Percentiles rank a stretch among this genome's conserved stretches.
Conservation (phyloP, 805 yeast genomes). For the Lachancea dasiensis region DNA sequence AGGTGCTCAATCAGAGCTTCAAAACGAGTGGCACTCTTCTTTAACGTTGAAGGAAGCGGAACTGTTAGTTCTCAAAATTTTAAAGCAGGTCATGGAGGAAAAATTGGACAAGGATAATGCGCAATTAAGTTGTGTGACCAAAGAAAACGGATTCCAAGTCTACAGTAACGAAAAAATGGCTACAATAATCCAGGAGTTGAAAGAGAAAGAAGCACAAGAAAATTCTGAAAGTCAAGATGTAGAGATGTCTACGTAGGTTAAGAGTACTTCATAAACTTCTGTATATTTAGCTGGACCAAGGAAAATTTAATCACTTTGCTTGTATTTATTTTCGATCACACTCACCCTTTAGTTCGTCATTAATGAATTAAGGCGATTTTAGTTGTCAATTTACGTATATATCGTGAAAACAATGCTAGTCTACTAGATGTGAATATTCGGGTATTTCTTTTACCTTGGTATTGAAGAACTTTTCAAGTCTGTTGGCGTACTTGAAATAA, state of each 20-base stretch:
- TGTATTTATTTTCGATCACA: too few relatives aligned
- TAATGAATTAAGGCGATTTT: too few relatives aligned
- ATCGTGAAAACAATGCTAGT: constrained; percentile 31
- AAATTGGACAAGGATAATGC: constrained; percentile 92
- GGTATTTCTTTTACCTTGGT: constrained; percentile 82
- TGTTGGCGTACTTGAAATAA: constrained; percentile 89
- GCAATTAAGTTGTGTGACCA: constrained; percentile 89
- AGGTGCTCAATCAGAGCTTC: constrained; percentile 97
- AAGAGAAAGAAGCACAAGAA: constrained; percentile 58
- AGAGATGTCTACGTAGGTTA: constrained; percentile 22
- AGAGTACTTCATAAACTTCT: constrained; percentile 1
- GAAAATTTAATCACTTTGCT: too few relatives aligned
- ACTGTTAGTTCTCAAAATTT: constrained; percentile 74
- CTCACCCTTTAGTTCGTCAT: too few relatives aligned
- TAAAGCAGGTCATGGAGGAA: constrained; percentile 99
- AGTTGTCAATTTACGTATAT: too few relatives aligned
- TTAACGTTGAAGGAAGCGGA: constrained; percentile 92
- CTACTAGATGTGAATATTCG: constrained; percentile 80
- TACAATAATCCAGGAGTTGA: constrained; percentile 68
- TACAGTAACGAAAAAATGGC: constrained; percentile 80
- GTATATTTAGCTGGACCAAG: constrained; percentile 1
- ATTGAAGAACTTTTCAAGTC: constrained; percentile 84
- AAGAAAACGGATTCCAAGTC: constrained; percentile 76
- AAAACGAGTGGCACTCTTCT: constrained; percentile 91
- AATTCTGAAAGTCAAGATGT: constrained; percentile 30